These are phyloP conservation scores for Nigrospora osmanthi DNA, from an alignment of 2,329 filamentous ascomycete species.

Conservation along the genomic window DNA sequence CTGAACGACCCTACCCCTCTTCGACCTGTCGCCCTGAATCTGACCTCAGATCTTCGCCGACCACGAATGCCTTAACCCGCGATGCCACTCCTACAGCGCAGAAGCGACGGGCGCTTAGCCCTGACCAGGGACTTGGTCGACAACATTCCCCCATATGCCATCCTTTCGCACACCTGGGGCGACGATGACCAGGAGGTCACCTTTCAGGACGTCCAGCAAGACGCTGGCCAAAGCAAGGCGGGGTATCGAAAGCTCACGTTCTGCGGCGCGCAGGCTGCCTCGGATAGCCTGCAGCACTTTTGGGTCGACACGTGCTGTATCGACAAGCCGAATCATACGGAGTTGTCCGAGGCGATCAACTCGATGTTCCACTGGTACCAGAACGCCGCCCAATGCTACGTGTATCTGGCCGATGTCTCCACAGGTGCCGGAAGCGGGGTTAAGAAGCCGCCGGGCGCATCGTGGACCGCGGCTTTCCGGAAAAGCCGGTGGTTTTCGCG, in stretches of 20 bases:
- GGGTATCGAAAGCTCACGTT: neutral
- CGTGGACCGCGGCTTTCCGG: neutral
- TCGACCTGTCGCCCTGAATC: too few relatives aligned
- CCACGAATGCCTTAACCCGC: too few relatives aligned
- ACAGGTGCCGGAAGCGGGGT: neutral
- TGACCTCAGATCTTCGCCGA: too few relatives aligned
- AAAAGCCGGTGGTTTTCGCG: neutral
- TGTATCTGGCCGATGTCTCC: neutral
- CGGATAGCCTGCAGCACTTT: neutral
- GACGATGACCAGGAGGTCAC: neutral
- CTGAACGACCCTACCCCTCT: too few relatives aligned
- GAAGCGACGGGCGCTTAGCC: too few relatives aligned
- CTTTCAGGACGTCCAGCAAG: neutral
- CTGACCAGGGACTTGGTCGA: too few relatives aligned
- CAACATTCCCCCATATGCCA: neutral
- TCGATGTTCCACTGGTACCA: constrained; percentile 2
- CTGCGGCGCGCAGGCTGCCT: neutral
- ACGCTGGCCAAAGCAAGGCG: neutral
- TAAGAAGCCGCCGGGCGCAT: neutral
- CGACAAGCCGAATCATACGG: neutral
- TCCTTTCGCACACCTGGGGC: constrained; percentile 1
- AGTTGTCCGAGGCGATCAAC: neutral
- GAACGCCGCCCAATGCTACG: neutral
- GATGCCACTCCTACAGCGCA: too few relatives aligned
- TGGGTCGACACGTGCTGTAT: constrained; percentile 2